Evolutionary conservation across 495 filamentous ascomycete species (phyloP), one percentile per base, ranked within the genome.

Genomic region (Penicillium malachiteum): DNA sequence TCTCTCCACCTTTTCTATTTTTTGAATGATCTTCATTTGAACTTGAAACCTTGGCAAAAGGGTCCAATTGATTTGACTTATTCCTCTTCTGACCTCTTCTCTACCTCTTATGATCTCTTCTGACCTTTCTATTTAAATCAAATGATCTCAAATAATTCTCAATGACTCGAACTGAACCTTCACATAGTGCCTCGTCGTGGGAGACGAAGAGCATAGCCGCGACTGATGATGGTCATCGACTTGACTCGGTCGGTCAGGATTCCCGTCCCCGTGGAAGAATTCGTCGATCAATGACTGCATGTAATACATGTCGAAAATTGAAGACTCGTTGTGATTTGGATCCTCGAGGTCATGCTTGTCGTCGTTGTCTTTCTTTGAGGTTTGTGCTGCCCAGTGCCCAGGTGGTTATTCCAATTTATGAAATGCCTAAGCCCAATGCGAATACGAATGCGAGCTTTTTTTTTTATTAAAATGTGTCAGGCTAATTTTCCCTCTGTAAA

Each of bases 251-350:
- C 65, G 60, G 59, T 46, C 62, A 68, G 12, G 70, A 72, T 49
- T 21, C 52, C 16, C 64, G 71, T n/a, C 69, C 71, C 4, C 63
- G 70, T 50, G 69, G 68, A 9, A 69, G 72, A 11, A 73, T 75
- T 38, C 69, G 71, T 39, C 71, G 72, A n/a, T 73, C 72, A 8
- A 73, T 73, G 71, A 75, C 71, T 12, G 72, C 72, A 10, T 75
- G 72, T 59, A 66, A 75, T 60, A 75, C 72, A 33, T 75, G 72
- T 51, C 72, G 72, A 57, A 75, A 75, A 65, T 65, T 75, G 52
- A 75, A 75, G 53, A 75, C 72, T 14, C 64, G 72, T 21, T 75
- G 72, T 47, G 72, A 75, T 52, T 46, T 73, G 17, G 71, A 73
- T 57, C 71, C 72, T 5, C 67, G 71, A 4, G 70, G 71, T 13